phyloP scores from a whole-genome alignment of 208 protist genomes.

The Acanthamoeba castellanii region DNA sequence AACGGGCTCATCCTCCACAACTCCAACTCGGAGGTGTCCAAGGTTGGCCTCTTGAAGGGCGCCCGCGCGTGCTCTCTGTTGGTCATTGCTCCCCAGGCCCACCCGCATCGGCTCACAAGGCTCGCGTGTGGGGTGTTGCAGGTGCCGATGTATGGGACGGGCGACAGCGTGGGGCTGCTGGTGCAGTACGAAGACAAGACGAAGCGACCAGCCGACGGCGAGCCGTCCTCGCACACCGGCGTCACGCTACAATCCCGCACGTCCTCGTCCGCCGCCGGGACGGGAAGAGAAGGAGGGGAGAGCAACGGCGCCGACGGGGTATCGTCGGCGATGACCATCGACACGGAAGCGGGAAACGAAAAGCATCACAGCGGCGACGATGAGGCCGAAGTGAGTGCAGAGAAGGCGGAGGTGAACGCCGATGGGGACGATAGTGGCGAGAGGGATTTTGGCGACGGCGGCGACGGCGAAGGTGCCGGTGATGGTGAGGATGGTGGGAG shows the following conservation, averaged over 20 bases:
- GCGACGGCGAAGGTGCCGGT: background rate
- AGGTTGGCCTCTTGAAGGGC: background rate
- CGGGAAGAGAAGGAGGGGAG: background rate
- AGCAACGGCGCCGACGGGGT: no score
- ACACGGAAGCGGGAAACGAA: background rate
- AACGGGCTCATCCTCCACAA: conserved; percentile 27
- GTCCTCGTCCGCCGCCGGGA: background rate
- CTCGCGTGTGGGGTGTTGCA: background rate
- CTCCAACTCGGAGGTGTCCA: background rate
- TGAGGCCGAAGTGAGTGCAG: background rate
- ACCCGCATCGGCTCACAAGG: no score
- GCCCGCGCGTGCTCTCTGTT: no score
- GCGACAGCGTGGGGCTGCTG: conserved; percentile 1
- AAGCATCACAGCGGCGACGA: background rate
- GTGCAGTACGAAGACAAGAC: conserved; percentile 14
- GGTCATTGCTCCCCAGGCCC: background rate
- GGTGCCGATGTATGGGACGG: conserved; percentile 3
- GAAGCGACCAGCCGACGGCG: background rate
- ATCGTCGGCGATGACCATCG: no score
- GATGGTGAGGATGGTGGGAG: no score
- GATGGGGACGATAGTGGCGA: background rate
- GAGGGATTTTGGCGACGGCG: background rate
- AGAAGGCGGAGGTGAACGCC: background rate
- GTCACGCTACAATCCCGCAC: background rate
- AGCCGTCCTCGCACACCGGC: background rate